Conservation (phyloP, 73 alveolate genomes). For the Paramecium tetraurelia region DNA sequence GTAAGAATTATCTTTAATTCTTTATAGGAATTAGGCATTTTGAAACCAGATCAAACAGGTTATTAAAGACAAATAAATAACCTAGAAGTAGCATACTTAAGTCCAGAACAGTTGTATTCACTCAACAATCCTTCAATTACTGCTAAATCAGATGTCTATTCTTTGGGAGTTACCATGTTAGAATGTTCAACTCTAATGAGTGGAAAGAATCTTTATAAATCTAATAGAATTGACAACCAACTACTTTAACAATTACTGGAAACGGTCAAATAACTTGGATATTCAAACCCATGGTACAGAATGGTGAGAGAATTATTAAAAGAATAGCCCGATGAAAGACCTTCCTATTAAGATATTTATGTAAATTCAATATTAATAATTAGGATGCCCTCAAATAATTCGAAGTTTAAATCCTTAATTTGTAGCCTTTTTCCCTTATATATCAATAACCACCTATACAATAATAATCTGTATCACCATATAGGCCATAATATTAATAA, state of each 20-base stretch:
- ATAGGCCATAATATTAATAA: neutral
- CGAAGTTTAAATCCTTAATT: neutral
- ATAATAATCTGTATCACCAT: neutral
- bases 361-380: neutral
- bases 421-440: neutral
- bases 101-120: neutral
- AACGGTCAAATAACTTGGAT: neutral
- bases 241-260: neutral
- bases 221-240: neutral
- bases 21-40: neutral
- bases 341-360: conserved; percentile 11
- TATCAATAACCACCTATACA: neutral
- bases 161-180: neutral
- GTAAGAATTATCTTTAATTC: neutral
- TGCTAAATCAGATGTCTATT: neutral
- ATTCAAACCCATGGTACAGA: conserved; percentile 4
- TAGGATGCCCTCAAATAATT: conserved; percentile 29
- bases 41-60: conserved; percentile 34
- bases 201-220: neutral
- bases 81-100: neutral
- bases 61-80: neutral
- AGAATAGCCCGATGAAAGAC: conserved; percentile 35
- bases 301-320: conserved; percentile 21
- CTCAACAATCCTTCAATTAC: neutral
- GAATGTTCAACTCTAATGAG: neutral